A percentile compares a stretch with the other conserved stretches of the same genome.
Conservation (phyloP, 2,329 filamentous ascomycete genomes). For the Monosporascus cannonballus region DNA sequence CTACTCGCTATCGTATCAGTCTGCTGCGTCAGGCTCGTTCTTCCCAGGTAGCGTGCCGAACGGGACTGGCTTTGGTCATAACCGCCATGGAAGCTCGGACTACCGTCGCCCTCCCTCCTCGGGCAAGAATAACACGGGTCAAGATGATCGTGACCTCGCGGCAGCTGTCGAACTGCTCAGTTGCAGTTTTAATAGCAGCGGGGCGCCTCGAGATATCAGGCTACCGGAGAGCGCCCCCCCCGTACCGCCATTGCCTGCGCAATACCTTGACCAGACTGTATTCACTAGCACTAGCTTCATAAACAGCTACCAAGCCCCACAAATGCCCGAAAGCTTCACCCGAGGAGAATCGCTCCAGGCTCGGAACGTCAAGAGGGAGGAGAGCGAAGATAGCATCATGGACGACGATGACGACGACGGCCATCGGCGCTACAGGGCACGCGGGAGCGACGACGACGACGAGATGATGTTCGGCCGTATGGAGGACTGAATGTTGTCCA, state of each 20-base stretch:
- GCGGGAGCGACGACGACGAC: conserved; percentile 76
- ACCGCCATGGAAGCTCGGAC: conserved; percentile 70
- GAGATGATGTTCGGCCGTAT: conserved; percentile 94
- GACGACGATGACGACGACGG: conserved; percentile 59
- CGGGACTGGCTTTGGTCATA: conserved; percentile 46
- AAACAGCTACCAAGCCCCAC: conserved; percentile 54
- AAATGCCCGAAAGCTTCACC: conserved; percentile 59
- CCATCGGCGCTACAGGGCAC: conserved; percentile 46
- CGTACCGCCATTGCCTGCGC: conserved; percentile 78
- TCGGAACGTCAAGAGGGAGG: conserved; percentile 63
- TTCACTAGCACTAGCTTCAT: conserved; percentile 57
- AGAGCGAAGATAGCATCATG: conserved; percentile 55
- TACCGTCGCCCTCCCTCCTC: conserved; percentile 68
- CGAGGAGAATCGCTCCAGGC: conserved; percentile 47
- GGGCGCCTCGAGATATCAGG: conserved; percentile 56
- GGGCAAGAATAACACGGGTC: conserved; percentile 65
- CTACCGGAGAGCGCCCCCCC: conserved; percentile 73
- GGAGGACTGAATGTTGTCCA: conserved; percentile 63
- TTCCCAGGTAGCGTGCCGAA: conserved; percentile 46
- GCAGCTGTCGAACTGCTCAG: conserved; percentile 86
- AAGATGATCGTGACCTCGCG: conserved; percentile 82
- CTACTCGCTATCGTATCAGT: conserved; percentile 78
- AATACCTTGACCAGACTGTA: conserved; percentile 62
- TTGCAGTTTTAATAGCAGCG: conserved; percentile 80
- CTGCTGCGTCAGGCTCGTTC: conserved; percentile 51